Evolutionary conservation across 2,329 filamentous ascomycete species (phyloP).

Genomic region (Arachnomyces sp.): DNA sequence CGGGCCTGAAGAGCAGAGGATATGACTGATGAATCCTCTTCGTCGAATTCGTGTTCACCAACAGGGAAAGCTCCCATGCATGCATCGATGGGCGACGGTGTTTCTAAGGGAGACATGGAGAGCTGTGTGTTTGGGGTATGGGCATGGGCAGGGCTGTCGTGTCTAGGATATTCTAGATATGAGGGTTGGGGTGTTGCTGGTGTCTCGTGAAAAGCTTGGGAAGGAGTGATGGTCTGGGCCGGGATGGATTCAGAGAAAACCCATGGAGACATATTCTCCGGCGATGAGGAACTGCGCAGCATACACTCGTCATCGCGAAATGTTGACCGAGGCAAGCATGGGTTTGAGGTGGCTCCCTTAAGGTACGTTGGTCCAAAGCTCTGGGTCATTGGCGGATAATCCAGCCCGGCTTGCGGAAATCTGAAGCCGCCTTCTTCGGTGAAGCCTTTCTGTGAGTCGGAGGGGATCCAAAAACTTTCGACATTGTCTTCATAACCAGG

Average conservation of each 20-base stretch:
- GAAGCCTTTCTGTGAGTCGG: conserved; percentile 30
- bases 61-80: conserved; percentile 29
- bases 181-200: conserved; percentile 32
- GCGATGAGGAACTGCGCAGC: conserved; percentile 27
- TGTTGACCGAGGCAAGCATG: conserved; percentile 31
- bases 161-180: conserved; percentile 30
- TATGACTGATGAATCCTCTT: conserved; percentile 24
- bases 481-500: conserved; percentile 31
- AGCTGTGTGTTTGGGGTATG: conserved; percentile 31
- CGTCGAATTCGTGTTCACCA: conserved; percentile 24
- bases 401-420: conserved; percentile 27
- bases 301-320: conserved; percentile 29
- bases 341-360: conserved; percentile 32
- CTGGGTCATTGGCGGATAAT: conserved; percentile 29
- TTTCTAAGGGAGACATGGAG: conserved; percentile 28
- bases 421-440: conserved; percentile 24
- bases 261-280: conserved; percentile 31
- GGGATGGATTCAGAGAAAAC: conserved; percentile 28
- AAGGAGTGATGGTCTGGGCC: conserved; percentile 30
- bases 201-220: conserved; percentile 23
- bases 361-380: conserved; percentile 29
- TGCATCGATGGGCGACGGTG: conserved; percentile 27
- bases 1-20: conserved; percentile 28
- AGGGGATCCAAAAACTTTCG: conserved; percentile 31
- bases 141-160: conserved; percentile 26